These are phyloP conservation scores for Byssochlamys sp. DNA, from an alignment of 2,329 filamentous ascomycete species.

Conservation along the genomic window DNA sequence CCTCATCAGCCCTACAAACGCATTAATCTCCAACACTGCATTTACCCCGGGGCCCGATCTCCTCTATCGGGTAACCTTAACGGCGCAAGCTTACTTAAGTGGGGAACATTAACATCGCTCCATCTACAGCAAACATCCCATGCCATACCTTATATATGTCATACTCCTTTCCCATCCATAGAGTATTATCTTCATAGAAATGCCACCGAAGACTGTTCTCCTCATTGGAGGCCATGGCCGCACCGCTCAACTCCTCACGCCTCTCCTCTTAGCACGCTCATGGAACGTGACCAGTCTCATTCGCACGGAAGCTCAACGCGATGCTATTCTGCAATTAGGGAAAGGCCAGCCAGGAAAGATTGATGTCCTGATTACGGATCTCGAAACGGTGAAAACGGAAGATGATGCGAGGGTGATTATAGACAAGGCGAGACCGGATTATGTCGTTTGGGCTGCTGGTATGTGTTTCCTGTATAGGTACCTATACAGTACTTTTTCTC, in stretches of 20 bases:
- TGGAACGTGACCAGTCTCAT: background rate
- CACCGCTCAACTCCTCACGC: conserved; percentile 1
- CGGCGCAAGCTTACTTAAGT: background rate
- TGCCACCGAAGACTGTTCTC: background rate
- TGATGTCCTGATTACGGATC: background rate
- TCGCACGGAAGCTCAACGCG: background rate
- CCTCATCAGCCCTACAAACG: too few relatives aligned
- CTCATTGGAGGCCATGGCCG: conserved; percentile 2
- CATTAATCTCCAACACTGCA: background rate
- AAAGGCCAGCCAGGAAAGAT: background rate
- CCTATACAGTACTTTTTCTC: background rate
- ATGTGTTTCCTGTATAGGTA: background rate
- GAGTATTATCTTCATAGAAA: background rate
- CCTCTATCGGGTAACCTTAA: background rate
- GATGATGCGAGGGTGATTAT: background rate
- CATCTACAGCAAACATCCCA: background rate
- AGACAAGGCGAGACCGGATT: background rate
- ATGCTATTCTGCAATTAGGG: background rate
- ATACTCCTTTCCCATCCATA: too few relatives aligned
- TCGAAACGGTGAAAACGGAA: background rate
- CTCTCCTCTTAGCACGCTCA: background rate
- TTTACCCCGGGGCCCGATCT: background rate
- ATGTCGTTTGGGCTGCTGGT: conserved; percentile 3
- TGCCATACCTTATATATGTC: background rate
- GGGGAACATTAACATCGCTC: background rate